A percentile compares a stretch with the other conserved stretches of the same genome.
These are phyloP conservation scores for Didymellaceae sp. DNA, from an alignment of 2,329 filamentous ascomycete genomes.

Conservation along the genomic window DNA sequence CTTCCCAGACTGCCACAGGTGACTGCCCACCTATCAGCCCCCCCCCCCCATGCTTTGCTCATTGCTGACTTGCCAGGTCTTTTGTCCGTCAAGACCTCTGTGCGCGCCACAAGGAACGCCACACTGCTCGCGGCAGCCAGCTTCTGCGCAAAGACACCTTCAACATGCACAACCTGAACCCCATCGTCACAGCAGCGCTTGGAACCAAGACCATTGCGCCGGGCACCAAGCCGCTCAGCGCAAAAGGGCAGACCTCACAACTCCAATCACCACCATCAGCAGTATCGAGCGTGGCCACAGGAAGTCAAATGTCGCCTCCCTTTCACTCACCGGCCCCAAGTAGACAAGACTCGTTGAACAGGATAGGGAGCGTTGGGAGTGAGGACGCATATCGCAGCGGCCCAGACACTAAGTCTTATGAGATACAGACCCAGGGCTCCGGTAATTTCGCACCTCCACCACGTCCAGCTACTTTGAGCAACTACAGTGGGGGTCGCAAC, in stretches of 20 bases:
- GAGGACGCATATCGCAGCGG: slow-evolving; percentile 45
- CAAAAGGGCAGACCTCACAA: slow-evolving; percentile 23
- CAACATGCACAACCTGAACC: slow-evolving; percentile 57
- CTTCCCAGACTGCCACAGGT: slow-evolving; percentile 80
- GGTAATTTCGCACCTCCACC: slow-evolving; percentile 44
- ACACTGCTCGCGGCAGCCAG: slow-evolving; percentile 71
- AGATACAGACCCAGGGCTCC: slow-evolving; percentile 42
- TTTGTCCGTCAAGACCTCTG: slow-evolving; percentile 95
- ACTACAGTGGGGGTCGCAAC: slow-evolving; percentile 38
- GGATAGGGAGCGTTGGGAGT: slow-evolving; percentile 43
- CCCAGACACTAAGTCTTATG: slow-evolving; percentile 44
- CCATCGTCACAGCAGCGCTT: slow-evolving; percentile 50
- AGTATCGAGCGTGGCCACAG: slow-evolving; percentile 27
- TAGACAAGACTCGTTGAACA: slow-evolving; percentile 41
- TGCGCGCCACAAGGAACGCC: slow-evolving; percentile 65
- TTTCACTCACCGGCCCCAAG: slow-evolving; percentile 43
- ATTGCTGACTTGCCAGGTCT: slow-evolving; percentile 56
- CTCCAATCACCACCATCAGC: slow-evolving; percentile 44
- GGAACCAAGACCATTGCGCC: slow-evolving; percentile 37
- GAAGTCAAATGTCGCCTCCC: slow-evolving; percentile 46
- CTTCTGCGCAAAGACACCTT: slow-evolving; percentile 76
- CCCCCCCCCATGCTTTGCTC: no score
- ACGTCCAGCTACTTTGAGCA: slow-evolving; percentile 42
- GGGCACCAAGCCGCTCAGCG: slow-evolving; percentile 24
- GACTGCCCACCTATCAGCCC: neutral